These are phyloP conservation scores for Aspergillus quadricinctus DNA, from an alignment of 2,329 filamentous ascomycete species.

Conservation along the genomic window DNA sequence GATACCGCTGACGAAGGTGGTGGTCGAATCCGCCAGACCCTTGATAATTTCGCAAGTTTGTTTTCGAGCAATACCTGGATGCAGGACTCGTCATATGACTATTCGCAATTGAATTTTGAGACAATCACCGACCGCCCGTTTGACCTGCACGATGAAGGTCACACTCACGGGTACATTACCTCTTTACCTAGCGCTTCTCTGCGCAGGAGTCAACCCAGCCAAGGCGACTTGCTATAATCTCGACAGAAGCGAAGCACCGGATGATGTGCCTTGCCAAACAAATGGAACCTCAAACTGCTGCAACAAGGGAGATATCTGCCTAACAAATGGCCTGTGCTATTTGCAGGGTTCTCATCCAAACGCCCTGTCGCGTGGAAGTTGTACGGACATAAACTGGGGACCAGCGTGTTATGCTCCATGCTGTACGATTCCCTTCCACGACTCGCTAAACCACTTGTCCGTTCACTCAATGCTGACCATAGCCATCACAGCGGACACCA, in stretches of 20 bases:
- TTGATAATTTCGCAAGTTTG: no score
- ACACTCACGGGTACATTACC: neutral
- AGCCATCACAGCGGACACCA: neutral
- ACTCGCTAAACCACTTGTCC: no score
- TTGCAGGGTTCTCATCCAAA: constrained; percentile 8
- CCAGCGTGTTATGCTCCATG: constrained; percentile 11
- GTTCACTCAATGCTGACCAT: neutral
- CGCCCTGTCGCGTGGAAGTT: constrained; percentile 12
- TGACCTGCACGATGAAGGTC: neutral
- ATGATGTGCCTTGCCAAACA: neutral
- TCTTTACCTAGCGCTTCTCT: neutral
- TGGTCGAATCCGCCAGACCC: no score
- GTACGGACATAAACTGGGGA: constrained; percentile 13
- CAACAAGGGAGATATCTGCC: constrained; percentile 15
- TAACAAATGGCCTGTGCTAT: constrained; percentile 18
- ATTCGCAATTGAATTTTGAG: neutral
- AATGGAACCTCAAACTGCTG: constrained; percentile 8
- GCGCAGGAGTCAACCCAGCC: neutral
- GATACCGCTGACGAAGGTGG: no score
- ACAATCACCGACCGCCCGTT: neutral
- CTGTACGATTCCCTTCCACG: constrained; percentile 2
- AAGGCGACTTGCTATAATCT: neutral
- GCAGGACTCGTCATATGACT: no score
- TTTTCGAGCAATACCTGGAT: no score
- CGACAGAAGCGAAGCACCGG: neutral